phyloP scores from a whole-genome alignment of 2,329 filamentous ascomycete genomes.

The Cytospora chrysosperma region DNA sequence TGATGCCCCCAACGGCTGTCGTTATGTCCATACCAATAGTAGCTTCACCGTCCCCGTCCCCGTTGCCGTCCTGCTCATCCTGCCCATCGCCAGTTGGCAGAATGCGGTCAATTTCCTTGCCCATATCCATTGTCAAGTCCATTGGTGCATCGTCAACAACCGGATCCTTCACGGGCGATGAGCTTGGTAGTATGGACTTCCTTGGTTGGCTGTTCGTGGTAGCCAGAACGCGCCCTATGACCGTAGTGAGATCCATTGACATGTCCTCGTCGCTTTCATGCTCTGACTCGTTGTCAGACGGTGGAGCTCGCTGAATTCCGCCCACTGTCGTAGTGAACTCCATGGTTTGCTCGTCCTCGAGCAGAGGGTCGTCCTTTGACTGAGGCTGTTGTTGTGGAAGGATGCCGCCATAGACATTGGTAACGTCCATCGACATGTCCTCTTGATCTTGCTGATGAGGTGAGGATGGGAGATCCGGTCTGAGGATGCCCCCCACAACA shows the following conservation, averaged over 20 bases:
- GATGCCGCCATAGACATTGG: slow-evolving; percentile 77
- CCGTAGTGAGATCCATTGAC: slow-evolving; percentile 75
- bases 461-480: slow-evolving; percentile 19
- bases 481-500: slow-evolving; percentile 45
- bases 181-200: slow-evolving; percentile 22
- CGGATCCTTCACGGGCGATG: slow-evolving; percentile 26
- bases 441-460: slow-evolving; percentile 50
- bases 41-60: slow-evolving; percentile 35
- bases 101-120: slow-evolving; percentile 56
- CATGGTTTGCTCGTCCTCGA: slow-evolving; percentile 68
- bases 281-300: slow-evolving; percentile 36
- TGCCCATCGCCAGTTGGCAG: slow-evolving; percentile 37
- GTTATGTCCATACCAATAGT: slow-evolving; percentile 70
- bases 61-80: slow-evolving; percentile 38
- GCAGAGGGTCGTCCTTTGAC: slow-evolving; percentile 34
- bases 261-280: slow-evolving; percentile 62
- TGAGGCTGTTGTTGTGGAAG: slow-evolving; percentile 45
- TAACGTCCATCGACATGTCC: slow-evolving; percentile 94
- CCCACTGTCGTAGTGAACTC: slow-evolving; percentile 81
- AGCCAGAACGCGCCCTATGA: slow-evolving; percentile 55
- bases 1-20: slow-evolving; percentile 60
- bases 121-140: slow-evolving; percentile 63
- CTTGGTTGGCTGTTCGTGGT: slow-evolving; percentile 23
- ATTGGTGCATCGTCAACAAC: slow-evolving; percentile 35
- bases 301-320: slow-evolving; percentile 52